phyloP scores from a whole-genome alignment of 495 filamentous ascomycete genomes.

The Pyrenula massariospora region DNA sequence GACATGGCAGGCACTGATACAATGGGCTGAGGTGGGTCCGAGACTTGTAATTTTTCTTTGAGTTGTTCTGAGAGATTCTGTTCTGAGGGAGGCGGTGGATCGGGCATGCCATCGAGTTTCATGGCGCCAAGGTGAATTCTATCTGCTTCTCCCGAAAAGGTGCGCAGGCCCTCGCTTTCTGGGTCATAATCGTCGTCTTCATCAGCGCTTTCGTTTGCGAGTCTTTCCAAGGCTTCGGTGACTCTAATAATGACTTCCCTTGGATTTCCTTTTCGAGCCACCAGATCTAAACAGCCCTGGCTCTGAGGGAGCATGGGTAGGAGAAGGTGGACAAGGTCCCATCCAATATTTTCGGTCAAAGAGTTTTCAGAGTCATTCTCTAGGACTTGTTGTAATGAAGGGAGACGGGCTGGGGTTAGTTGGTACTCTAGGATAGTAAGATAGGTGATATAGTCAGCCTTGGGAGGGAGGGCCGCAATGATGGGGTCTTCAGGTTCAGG shows the following conservation, averaged over 20 bases:
- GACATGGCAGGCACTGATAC: neutral
- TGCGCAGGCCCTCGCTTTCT: constrained; percentile 9
- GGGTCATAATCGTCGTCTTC: constrained; percentile 31
- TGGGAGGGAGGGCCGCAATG: constrained; percentile 48
- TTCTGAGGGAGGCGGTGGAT: neutral
- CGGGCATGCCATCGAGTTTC: neutral
- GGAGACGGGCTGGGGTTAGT: constrained; percentile 63
- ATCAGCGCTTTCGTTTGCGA: constrained; percentile 41
- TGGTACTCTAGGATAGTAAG: constrained; percentile 81
- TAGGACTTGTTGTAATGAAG: constrained; percentile 63
- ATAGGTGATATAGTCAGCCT: constrained; percentile 76
- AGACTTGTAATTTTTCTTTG: neutral
- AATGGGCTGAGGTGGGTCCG: neutral
- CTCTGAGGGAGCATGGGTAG: constrained; percentile 63
- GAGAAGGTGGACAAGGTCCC: constrained; percentile 85
- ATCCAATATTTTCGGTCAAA: constrained; percentile 84
- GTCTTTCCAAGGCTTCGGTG: constrained; percentile 54
- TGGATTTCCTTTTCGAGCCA: constrained; percentile 79
- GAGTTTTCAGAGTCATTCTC: constrained; percentile 50
- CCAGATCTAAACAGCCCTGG: constrained; percentile 60
- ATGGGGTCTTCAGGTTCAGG: constrained; percentile 27
- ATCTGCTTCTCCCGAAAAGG: neutral
- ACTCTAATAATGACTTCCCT: constrained; percentile 87
- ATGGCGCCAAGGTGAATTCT: neutral
- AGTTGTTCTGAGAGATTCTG: neutral